phyloP scores from a whole-genome alignment of 345 rosid genomes.

The Populus pruinosa region DNA sequence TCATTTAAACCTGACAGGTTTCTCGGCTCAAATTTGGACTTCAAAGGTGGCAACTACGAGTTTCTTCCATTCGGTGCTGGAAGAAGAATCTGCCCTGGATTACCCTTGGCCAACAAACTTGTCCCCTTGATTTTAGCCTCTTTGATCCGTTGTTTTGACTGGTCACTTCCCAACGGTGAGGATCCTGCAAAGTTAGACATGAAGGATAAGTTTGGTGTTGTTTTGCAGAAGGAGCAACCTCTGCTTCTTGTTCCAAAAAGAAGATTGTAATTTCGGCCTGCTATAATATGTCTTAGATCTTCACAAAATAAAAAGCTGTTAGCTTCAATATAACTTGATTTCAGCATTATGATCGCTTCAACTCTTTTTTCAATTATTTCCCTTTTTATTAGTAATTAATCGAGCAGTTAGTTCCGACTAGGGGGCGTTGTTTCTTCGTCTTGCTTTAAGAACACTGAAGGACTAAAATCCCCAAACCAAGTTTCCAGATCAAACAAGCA shows the following conservation, averaged over 20 bases:
- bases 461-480: no score
- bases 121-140: constrained; percentile 5
- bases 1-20: constrained; percentile 21
- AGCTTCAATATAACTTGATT: no score
- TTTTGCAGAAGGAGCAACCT: constrained; percentile 6
- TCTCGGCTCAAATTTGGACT: neutral
- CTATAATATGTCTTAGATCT: no score
- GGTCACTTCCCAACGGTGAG: constrained; percentile 15
- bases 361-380: no score
- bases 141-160: constrained; percentile 11
- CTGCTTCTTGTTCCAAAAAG: neutral
- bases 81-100: constrained; percentile 19
- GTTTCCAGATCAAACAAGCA: no score
- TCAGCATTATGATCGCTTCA: no score
- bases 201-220: constrained; percentile 5
- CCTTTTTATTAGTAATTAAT: no score
- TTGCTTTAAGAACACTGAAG: no score
- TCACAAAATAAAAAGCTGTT: no score
- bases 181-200: neutral
- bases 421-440: no score
- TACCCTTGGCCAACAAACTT: constrained; percentile 6
- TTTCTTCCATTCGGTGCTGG: constrained; percentile 17
- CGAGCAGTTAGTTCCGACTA: no score
- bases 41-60: constrained; percentile 7
- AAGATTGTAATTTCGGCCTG: neutral